Evolutionary conservation across 306 rosid genomes (phyloP), one percentile per base, ranked within the genome.

Genomic region (Leucaena leucocephala): DNA sequence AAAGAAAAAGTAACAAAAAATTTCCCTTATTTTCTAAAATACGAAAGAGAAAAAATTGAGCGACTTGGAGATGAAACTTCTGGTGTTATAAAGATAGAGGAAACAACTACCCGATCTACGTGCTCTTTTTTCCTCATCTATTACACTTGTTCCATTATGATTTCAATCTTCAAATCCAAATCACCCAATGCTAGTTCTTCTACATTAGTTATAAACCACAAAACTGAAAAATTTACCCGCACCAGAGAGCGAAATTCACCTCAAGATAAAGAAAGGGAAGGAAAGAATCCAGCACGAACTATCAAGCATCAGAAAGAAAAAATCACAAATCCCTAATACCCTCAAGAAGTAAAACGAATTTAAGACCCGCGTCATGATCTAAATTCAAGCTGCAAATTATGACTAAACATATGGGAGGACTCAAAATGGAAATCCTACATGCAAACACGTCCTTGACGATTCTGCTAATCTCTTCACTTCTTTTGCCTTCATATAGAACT

Each of bases 381-480:
- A 65, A 66, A 33, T 42, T 70, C 71, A 70, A 70, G 87, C 75
- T 39, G 46, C 13, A 75, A 80, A 59, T 33, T 9, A 40, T 49
- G 72, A 64, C 54, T 77, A 50, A 74, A 46, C 76, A 74, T 49
- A 61, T 65, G 74, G 44, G 68, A 55, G 43, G 40, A 34, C 55
- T 93, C 88, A 91, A 80, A 94, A 94, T 58, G 94, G 97, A 80
- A 94, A 94, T 72, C 94, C 96, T 42, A 33, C 59, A 27, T 0
- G 12, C 45, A 15, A 0, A 59, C 3, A 63, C 84, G 75, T 91
- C 88, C 79, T 94, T 5, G 94, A 89, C 66, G 87, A 76, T 80
- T 72, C 87, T 15, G 92, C 98, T 82, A 94, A 85, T 74, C 92
- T 83, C 88, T 86, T 91, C 6, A 82, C 78, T 54, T 83, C 87